These are phyloP conservation scores for Leccinum broughii DNA, from an alignment of 768 basidiomycete genomes.

Conservation along the genomic window DNA sequence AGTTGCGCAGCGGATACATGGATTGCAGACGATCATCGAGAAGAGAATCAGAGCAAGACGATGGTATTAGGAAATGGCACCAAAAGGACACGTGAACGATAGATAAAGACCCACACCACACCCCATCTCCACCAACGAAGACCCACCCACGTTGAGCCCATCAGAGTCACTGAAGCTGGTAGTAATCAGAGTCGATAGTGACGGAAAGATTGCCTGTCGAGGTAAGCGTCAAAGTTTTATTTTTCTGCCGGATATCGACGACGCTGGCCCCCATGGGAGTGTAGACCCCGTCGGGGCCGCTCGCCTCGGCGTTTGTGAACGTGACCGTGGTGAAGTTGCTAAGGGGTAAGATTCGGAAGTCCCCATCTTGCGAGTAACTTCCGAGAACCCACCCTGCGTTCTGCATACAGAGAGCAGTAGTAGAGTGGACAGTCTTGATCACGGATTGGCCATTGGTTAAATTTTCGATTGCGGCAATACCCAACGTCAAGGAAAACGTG, in stretches of 20 bases:
- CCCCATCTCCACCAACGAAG: not conserved
- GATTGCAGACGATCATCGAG: not conserved
- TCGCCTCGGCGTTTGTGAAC: constrained; percentile 8
- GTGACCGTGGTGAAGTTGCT: constrained; percentile 8
- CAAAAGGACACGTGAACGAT: not conserved
- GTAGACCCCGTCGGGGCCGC: not conserved
- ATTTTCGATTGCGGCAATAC: constrained; percentile 11
- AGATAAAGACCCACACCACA: not conserved
- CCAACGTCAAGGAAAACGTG: not conserved
- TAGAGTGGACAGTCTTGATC: not conserved
- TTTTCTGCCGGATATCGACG: constrained; percentile 7
- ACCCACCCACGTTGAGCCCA: not conserved
- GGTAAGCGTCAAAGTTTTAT: not conserved
- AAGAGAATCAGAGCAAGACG: not conserved
- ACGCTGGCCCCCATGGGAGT: not conserved
- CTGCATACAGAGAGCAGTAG: constrained; percentile 1
- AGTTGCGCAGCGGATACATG: not conserved
- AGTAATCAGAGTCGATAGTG: not conserved
- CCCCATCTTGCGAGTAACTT: not conserved
- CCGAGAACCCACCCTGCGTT: constrained; percentile 15
- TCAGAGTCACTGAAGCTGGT: not conserved
- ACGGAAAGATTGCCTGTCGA: not conserved
- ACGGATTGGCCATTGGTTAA: constrained; percentile 1
- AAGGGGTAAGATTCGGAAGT: not conserved
- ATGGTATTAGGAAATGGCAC: not conserved